These are phyloP conservation scores for Spergularia bocconei DNA, from an alignment of 148 eudicot species.

Conservation along the genomic window DNA sequence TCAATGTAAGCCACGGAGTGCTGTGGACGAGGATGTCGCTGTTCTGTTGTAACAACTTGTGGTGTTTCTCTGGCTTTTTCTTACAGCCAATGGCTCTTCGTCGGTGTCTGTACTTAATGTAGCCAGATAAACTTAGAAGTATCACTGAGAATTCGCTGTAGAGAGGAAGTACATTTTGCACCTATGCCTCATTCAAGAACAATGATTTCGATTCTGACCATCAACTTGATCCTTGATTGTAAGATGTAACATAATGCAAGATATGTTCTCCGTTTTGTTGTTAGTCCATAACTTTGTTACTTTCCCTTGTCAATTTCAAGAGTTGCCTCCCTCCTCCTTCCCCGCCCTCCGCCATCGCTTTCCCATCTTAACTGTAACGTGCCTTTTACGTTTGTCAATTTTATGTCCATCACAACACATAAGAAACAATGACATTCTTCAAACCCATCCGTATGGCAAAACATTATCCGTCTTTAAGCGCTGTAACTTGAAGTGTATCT, in stretches of 20 bases:
- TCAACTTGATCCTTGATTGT: not conserved
- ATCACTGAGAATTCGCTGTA: slow-evolving; percentile 11
- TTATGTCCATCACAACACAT: no score
- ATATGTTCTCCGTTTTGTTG: not conserved
- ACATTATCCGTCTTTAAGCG: no score
- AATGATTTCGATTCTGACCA: not conserved
- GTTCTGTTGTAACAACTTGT: slow-evolving; percentile 1
- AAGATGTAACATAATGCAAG: not conserved
- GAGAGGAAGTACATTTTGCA: slow-evolving; percentile 14
- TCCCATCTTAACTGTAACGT: no score
- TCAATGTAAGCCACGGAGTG: not conserved
- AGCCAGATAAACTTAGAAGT: not conserved
- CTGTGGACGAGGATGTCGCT: slow-evolving; percentile 13
- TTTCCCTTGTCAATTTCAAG: not conserved
- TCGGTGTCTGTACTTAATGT: slow-evolving; percentile 12
- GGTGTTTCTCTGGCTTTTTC: not conserved
- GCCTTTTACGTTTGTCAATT: no score
- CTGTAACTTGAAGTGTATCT: no score
- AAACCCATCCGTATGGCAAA: no score
- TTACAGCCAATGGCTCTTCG: slow-evolving; percentile 1
- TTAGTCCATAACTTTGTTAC: not conserved
- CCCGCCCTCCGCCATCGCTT: no score
- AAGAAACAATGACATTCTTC: no score
- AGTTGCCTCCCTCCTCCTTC: not conserved
- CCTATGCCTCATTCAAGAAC: not conserved